Percentiles rank a stretch among this genome's conserved stretches.
These are phyloP conservation scores for Thalassiosira hispida DNA, from an alignment of 352 stramenopile species.

Conservation along the genomic window DNA sequence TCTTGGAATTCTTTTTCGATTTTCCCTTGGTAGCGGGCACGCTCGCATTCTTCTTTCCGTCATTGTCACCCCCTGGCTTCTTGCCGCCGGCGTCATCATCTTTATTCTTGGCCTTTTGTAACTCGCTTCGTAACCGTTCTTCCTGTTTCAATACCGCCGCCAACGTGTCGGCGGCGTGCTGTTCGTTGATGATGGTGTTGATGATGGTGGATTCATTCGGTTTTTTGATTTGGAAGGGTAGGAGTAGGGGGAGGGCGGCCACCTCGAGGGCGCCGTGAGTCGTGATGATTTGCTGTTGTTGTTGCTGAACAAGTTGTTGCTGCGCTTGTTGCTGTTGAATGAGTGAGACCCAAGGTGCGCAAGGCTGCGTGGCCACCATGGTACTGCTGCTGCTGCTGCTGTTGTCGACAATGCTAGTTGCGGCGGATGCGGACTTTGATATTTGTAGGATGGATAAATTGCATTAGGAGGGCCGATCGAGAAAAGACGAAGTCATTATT, in stretches of 20 bases:
- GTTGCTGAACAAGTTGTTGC: background rate
- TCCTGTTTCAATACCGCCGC: conserved; percentile 5
- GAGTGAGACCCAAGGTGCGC: too few species aligned
- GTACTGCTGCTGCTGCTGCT: too few species aligned
- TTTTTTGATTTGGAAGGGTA: conserved; percentile 2
- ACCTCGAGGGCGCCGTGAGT: conserved; percentile 3
- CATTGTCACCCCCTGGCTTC: background rate
- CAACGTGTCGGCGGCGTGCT: conserved; percentile 22
- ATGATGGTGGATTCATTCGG: conserved; percentile 19
- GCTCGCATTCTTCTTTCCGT: conserved; percentile 9
- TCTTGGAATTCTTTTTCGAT: too few species aligned
- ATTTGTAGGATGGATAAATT: too few species aligned
- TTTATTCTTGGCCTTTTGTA: conserved; percentile 20
- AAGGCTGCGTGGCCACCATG: background rate
- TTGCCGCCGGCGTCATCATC: background rate
- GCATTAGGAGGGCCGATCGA: too few species aligned
- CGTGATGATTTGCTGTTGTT: background rate
- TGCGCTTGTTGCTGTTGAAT: background rate
- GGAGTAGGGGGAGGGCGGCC: conserved; percentile 14
- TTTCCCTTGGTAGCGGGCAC: too few species aligned
- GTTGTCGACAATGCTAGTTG: too few species aligned
- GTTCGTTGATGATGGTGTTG: conserved; percentile 26
- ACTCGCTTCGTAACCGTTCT: conserved; percentile 15
- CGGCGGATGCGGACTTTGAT: too few species aligned
- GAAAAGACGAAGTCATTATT: too few species aligned